phyloP scores from a whole-genome alignment of 106 monocot genomes.

The Amphibolis antarctica region DNA sequence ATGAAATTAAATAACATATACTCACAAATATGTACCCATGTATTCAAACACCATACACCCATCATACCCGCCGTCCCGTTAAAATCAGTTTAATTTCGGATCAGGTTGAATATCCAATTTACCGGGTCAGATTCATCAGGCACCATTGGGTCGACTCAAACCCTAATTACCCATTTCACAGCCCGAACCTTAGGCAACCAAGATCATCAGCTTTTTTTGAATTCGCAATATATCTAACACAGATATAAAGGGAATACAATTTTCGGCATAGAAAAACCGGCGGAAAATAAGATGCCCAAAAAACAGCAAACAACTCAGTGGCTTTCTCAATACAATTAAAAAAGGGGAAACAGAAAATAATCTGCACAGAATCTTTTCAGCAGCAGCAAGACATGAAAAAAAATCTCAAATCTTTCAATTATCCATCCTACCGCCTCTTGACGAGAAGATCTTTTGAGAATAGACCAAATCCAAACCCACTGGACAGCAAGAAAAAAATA shows the following conservation, averaged over 20 bases:
- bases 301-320: not conserved
- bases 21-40: too few species aligned
- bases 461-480: not conserved
- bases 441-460: not conserved
- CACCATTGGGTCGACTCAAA: too few species aligned
- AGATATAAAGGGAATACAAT: not conserved
- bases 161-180: too few species aligned
- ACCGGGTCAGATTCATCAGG: too few species aligned
- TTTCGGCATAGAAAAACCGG: not conserved
- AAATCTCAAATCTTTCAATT: not conserved
- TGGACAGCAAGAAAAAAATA: not conserved
- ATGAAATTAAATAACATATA: too few species aligned
- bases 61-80: too few species aligned
- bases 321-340: constrained; percentile 2
- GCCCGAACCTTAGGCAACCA: too few species aligned
- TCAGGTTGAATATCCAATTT: too few species aligned
- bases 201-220: too few species aligned
- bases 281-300: not conserved
- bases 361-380: not conserved
- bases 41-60: too few species aligned
- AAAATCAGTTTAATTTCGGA: too few species aligned
- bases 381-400: not conserved
- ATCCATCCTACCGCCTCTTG: not conserved
- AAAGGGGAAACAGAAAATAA: not conserved
- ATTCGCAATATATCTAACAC: not conserved